Evolutionary conservation across 805 yeast genomes (phyloP), one percentile per base, ranked within the genome.

Genomic region (Yamadazyma insecticola): DNA sequence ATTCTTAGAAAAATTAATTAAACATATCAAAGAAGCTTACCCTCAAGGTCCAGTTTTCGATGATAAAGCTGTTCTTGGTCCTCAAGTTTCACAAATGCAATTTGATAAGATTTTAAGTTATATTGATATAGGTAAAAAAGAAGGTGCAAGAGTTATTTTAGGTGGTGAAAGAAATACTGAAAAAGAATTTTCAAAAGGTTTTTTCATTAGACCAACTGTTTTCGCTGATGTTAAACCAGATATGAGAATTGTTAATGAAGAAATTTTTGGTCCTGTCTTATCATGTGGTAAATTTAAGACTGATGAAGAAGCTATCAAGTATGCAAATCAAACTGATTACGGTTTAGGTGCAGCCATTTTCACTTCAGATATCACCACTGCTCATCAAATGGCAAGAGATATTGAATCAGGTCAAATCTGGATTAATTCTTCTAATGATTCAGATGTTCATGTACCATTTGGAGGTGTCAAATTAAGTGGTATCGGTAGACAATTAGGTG

Each of bases 241-340:
- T 19, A 78, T 80, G 75, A 64, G 71, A 37, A 74, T 86, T 30
- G 81, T 79, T 35, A 69, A 70, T 43, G 95, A 86, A 57, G 95
- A 86, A 59, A 84, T 86, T 36, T 86, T 86, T 55, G 95, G 95
- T 13, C 95, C 95, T 11, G 95, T 86, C 20, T 86, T 80, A 16
- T 67, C 77, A 6, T 66, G 81, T 21, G 74, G 80, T 35, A 75
- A 73, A 55, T 86, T 86, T 60, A 51, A 62, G 22, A 63, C 77
- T 18, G 81, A 77, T 42, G 81, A 75, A 29, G 89, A 85, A 49
- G 95, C 76, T 4, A 41, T 86, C 16, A 61, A 55, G 39, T 68
- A 67, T 37, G 94, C 94, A 44, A 86, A 86, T 55, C 74, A 73
- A 45, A 70, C 87, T 8, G 70, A 69, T 31, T 86, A 84, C 51